phyloP scores from a whole-genome alignment of 306 rosid genomes.

The Cucurbita maxima region DNA sequence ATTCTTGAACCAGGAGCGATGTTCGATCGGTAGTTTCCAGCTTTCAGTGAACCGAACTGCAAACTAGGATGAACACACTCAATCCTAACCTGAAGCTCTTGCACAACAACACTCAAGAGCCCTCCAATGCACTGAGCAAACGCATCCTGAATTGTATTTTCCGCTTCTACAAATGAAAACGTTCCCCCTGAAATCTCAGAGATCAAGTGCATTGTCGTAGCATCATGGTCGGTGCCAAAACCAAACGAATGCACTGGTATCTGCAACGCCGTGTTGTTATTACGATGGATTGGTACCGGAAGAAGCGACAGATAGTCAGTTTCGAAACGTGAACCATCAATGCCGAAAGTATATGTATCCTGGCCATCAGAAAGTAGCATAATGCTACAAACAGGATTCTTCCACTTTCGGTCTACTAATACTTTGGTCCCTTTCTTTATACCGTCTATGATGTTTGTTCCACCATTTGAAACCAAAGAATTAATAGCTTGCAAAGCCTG shows the following conservation, averaged over 20 bases:
- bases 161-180: slow-evolving; percentile 11
- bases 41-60: slow-evolving; percentile 2
- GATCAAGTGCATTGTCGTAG: slow-evolving; percentile 9
- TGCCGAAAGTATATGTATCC: slow-evolving; percentile 5
- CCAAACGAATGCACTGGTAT: slow-evolving; percentile 12
- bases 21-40: slow-evolving; percentile 5
- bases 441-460: slow-evolving; percentile 9
- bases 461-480: slow-evolving; percentile 10
- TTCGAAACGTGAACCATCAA: background rate
- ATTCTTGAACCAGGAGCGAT: background rate
- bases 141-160: slow-evolving; percentile 5
- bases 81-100: slow-evolving; percentile 4
- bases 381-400: slow-evolving; percentile 8
- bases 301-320: background rate
- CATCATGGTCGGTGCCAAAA: slow-evolving; percentile 11
- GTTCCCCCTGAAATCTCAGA: slow-evolving; percentile 14
- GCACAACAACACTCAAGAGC: slow-evolving; percentile 7
- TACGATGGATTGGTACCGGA: slow-evolving; percentile 1
- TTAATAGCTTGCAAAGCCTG: slow-evolving; percentile 14
- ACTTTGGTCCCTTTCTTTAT: slow-evolving; percentile 10
- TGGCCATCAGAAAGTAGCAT: slow-evolving; percentile 12
- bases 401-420: slow-evolving; percentile 3
- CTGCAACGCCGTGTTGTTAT: background rate
- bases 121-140: slow-evolving; percentile 15
- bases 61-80: slow-evolving; percentile 9